Conservation (phyloP, 768 basidiomycete species). For the Boletus pseudo-olivaceus region DNA sequence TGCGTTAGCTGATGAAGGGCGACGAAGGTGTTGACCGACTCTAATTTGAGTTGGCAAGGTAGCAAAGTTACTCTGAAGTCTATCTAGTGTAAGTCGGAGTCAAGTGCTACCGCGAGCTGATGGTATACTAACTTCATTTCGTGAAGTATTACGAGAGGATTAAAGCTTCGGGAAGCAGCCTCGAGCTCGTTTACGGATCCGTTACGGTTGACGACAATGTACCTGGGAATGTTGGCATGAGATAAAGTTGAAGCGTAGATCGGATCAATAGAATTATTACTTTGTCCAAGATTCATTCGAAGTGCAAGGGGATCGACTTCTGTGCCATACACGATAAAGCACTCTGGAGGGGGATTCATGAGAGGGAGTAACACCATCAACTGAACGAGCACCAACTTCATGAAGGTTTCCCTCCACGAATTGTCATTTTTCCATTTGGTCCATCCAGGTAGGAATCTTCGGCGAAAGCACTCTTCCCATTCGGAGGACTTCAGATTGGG, state of each 20-base stretch:
- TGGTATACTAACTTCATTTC: conserved; percentile 61
- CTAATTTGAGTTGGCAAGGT: conserved; percentile 65
- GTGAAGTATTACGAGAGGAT: conserved; percentile 64
- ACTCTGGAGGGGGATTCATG: conserved; percentile 38
- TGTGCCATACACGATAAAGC: conserved; percentile 66
- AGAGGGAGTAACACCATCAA: background rate
- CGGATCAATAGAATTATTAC: conserved; percentile 36
- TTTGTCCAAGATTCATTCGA: conserved; percentile 82
- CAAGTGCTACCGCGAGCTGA: background rate
- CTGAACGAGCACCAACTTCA: conserved; percentile 48
- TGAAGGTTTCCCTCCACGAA: conserved; percentile 62
- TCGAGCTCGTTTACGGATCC: conserved; percentile 72
- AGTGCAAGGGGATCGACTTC: conserved; percentile 65
- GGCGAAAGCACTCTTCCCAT: conserved; percentile 73
- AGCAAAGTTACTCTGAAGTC: conserved; percentile 63
- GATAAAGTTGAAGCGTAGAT: background rate
- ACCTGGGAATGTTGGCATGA: conserved; percentile 38
- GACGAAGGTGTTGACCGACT: conserved; percentile 39
- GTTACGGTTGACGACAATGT: conserved; percentile 71
- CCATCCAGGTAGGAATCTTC: conserved; percentile 79
- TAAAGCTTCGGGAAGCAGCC: conserved; percentile 62
- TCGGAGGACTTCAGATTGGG: conserved; percentile 63
- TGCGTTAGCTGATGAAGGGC: conserved; percentile 5
- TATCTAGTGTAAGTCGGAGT: conserved; percentile 24
- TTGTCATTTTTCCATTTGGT: conserved; percentile 59